Conservation (phyloP, 495 filamentous ascomycete species). For the Friedmanniomyces endolithicus region DNA sequence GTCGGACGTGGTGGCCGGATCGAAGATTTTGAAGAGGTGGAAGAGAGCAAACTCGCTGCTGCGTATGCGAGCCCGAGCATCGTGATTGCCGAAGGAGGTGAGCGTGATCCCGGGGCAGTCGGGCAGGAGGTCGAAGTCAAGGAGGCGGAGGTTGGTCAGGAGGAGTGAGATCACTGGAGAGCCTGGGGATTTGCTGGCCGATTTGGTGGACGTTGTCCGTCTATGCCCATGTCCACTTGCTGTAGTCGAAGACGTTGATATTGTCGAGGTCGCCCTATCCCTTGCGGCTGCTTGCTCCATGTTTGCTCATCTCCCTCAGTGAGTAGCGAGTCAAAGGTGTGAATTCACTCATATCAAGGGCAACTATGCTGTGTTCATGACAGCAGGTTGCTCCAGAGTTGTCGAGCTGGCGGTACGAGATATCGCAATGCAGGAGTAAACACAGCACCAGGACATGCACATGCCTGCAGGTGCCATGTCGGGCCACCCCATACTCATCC, state of each 20-base stretch:
- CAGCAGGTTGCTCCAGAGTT: too few species aligned
- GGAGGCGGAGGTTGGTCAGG: conserved; percentile 63
- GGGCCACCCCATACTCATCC: too few species aligned
- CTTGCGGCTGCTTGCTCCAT: not conserved
- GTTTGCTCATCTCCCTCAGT: not conserved
- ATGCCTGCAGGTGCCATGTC: too few species aligned
- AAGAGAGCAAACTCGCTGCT: conserved; percentile 77
- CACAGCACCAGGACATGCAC: too few species aligned
- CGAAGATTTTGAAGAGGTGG: conserved; percentile 70
- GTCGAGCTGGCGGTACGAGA: too few species aligned
- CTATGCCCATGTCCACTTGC: not conserved
- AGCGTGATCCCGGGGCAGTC: conserved; percentile 70
- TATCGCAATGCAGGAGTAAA: too few species aligned
- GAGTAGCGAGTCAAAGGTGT: too few species aligned
- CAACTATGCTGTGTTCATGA: too few species aligned
- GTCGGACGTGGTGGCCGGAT: conserved; percentile 50
- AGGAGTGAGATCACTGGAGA: conserved; percentile 52
- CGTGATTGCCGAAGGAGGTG: conserved; percentile 56
- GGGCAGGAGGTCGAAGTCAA: conserved; percentile 58
- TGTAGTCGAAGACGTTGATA: not conserved
- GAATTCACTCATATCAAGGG: too few species aligned
- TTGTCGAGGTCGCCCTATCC: not conserved
- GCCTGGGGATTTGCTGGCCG: conserved; percentile 4
- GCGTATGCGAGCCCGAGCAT: conserved; percentile 54
- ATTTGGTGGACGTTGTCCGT: conserved; percentile 22